These are phyloP conservation scores for Ustilago shanxiensis DNA, from an alignment of 1,284 basidiomycete genomes.

Conservation along the genomic window DNA sequence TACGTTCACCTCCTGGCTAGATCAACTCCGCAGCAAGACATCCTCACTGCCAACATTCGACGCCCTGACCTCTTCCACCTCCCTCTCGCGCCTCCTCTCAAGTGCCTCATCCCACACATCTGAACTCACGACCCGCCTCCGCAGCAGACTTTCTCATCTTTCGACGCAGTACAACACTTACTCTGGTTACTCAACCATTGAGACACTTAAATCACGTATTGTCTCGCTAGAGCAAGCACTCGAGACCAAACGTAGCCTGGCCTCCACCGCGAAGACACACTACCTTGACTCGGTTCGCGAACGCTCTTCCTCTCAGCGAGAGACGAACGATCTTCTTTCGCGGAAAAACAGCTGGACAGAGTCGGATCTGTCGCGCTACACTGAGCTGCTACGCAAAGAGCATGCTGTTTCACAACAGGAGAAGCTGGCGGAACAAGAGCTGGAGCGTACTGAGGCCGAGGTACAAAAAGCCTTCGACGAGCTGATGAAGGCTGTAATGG, in stretches of 20 bases:
- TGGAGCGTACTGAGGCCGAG: constrained; percentile 53
- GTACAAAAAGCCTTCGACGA: constrained; percentile 62
- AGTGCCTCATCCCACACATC: constrained; percentile 6
- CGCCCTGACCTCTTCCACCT: constrained; percentile 22
- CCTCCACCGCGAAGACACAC: constrained; percentile 28
- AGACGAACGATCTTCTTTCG: constrained; percentile 63
- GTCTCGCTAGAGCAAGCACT: constrained; percentile 25
- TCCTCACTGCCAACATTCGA: constrained; percentile 22
- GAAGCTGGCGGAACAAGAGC: constrained; percentile 43
- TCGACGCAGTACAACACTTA: constrained; percentile 58
- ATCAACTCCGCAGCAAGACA: constrained; percentile 12
- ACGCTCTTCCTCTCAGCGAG: constrained; percentile 55
- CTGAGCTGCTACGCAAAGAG: constrained; percentile 60
- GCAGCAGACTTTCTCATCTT: constrained; percentile 31
- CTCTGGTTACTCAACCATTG: constrained; percentile 59
- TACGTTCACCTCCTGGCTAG: not conserved
- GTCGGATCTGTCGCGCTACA: constrained; percentile 60
- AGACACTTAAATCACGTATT: constrained; percentile 52
- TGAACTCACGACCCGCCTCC: constrained; percentile 10
- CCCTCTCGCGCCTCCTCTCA: constrained; percentile 9
- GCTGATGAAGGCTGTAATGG: constrained; percentile 62
- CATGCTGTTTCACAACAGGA: constrained; percentile 56
- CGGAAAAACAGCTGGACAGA: constrained; percentile 64
- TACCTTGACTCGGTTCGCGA: constrained; percentile 57
- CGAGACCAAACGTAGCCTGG: constrained; percentile 15